A percentile compares a stretch with the other conserved stretches of the same genome.
These are phyloP conservation scores for Kalmusia sp. DNA, from an alignment of 2,329 filamentous ascomycete genomes.

Conservation along the genomic window DNA sequence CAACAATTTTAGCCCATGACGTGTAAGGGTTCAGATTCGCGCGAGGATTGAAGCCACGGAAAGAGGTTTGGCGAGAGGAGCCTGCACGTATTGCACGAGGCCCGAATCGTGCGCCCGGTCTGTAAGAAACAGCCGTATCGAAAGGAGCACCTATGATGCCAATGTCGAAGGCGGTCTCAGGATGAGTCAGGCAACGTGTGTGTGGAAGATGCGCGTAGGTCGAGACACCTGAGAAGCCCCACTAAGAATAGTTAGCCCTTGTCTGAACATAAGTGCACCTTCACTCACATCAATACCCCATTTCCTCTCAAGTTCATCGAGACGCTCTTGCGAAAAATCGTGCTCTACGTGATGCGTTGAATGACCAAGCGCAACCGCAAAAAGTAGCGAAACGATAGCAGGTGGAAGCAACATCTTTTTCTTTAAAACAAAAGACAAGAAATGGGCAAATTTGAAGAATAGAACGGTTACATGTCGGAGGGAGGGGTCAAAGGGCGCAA, in stretches of 20 bases:
- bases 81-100: conserved; percentile 87
- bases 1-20: conserved; percentile 78
- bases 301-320: conserved; percentile 46
- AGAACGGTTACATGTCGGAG: conserved; percentile 3
- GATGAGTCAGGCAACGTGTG: conserved; percentile 56
- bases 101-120: conserved; percentile 71
- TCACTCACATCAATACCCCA: conserved; percentile 50
- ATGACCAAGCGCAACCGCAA: conserved; percentile 31
- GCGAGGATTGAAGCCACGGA: conserved; percentile 82
- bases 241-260: conserved; percentile 49
- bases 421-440: neutral
- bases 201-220: conserved; percentile 58
- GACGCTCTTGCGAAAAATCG: conserved; percentile 37
- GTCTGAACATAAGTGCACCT: neutral
- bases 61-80: conserved; percentile 79
- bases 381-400: conserved; percentile 19
- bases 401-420: conserved; percentile 19
- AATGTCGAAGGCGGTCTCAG: conserved; percentile 54
- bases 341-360: conserved; percentile 38
- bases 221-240: conserved; percentile 76
- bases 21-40: conserved; percentile 84
- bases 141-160: conserved; percentile 59
- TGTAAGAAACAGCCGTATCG: conserved; percentile 57
- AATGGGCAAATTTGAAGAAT: neutral
- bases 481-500: conserved; percentile 23